These are phyloP conservation scores for Gomphus sp. DNA, from an alignment of 1,284 basidiomycete genomes.

Conservation along the genomic window DNA sequence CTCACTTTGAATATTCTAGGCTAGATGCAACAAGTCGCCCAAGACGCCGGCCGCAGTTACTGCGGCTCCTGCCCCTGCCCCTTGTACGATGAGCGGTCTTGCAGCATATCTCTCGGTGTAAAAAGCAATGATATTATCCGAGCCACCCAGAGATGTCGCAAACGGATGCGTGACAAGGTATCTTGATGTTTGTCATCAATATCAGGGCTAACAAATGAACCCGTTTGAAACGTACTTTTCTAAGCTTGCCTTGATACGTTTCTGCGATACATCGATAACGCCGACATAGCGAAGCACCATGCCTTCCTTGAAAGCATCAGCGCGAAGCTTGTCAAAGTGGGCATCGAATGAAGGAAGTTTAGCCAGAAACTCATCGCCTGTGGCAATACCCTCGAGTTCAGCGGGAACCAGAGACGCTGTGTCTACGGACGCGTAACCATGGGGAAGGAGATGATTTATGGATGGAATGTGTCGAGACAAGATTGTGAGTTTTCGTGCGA, in stretches of 20 bases:
- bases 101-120: constrained; percentile 84
- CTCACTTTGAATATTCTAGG: background rate
- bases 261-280: constrained; percentile 75
- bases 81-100: constrained; percentile 86
- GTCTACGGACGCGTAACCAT: constrained; percentile 73
- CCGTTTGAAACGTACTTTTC: constrained; percentile 52
- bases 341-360: constrained; percentile 80
- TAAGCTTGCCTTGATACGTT: constrained; percentile 77
- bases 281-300: constrained; percentile 92
- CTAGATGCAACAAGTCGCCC: constrained; percentile 51
- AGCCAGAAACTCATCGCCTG: constrained; percentile 76
- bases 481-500: constrained; percentile 95
- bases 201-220: background rate
- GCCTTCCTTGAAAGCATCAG: constrained; percentile 68
- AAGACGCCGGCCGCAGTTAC: constrained; percentile 98
- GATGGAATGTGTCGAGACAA: constrained; percentile 70
- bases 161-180: constrained; percentile 89
- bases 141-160: constrained; percentile 89
- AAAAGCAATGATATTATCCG: constrained; percentile 98
- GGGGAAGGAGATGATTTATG: constrained; percentile 44
- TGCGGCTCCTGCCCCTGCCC: constrained; percentile 91
- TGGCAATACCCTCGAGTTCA: constrained; percentile 55
- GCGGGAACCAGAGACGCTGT: constrained; percentile 84
- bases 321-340: constrained; percentile 69
- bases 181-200: constrained; percentile 30